Evolutionary conservation across 208 protist genomes (phyloP).

Genomic region (Eutreptiella sp.): DNA sequence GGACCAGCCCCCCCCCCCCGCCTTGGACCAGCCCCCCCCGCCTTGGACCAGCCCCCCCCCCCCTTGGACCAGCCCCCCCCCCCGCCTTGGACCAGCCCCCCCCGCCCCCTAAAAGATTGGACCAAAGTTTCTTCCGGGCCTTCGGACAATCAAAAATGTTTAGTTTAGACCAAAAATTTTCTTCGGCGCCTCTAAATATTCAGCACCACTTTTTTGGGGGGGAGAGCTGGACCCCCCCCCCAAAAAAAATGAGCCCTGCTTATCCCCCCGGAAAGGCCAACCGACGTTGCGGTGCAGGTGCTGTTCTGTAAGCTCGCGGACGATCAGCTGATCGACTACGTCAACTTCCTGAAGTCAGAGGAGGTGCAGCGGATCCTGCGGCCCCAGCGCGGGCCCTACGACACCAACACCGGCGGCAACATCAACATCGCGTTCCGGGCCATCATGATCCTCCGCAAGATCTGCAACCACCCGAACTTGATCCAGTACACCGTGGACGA

Average conservation of each 20-base stretch:
- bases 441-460: slow-evolving; percentile 63
- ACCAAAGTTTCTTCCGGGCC: too few species aligned
- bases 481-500: slow-evolving; percentile 25
- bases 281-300: too few species aligned
- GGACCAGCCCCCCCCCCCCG: too few species aligned
- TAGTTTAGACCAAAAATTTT: too few species aligned
- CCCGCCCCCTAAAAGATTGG: too few species aligned
- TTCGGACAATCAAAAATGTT: too few species aligned
- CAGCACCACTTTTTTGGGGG: too few species aligned
- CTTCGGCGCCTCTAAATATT: too few species aligned
- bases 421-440: slow-evolving; percentile 32
- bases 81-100: too few species aligned
- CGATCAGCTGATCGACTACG: slow-evolving; percentile 81
- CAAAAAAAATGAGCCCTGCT: neutral
- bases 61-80: too few species aligned
- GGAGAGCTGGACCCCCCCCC: neutral
- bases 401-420: neutral
- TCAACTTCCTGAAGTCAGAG: slow-evolving; percentile 64
- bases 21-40: too few species aligned
- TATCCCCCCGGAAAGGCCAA: neutral
- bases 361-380: slow-evolving; percentile 54
- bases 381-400: slow-evolving; percentile 16
- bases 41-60: too few species aligned
- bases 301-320: slow-evolving; percentile 89
- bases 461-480: slow-evolving; percentile 80